Evolutionary conservation across 345 rosid species (phyloP), one percentile per base, ranked within the genome.

Genomic region (Isatis tinctoria): DNA sequence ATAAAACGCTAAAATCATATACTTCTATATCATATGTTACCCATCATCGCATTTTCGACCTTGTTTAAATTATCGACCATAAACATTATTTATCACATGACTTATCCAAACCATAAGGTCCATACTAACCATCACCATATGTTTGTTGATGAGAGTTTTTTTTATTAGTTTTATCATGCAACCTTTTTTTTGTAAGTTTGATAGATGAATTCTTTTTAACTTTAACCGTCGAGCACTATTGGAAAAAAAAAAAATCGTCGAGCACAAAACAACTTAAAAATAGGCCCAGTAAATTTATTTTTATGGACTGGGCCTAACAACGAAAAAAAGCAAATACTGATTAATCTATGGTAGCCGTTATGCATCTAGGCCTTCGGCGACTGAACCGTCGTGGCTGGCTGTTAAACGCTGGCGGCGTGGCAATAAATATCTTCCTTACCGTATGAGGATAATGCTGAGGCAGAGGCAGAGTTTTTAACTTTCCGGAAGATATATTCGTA

Each of bases 221-320:
- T 51, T 51, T 11, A 24, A 18, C 28, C 20, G 27, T 48, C 12
- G 8, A 52, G 35, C 59, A 28, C 36, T 28, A 53, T 28, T 14
- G 6, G 30, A 28, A 13, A 28, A 28, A 16, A 27, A 28, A 54
- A 14, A 54, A 8, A 28, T 10, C 11, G 39, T 18, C 22, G 70
- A 48, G 33, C 14, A 40, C 36, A 8, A 20, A 20, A 13, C 45
- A 44, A 5, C 11, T 10, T 11, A 6, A 65, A 57, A 4, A 3
- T 12, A 43, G 56, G 72, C 72, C 72, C 78, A 74, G 33, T 45
- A 65, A 3, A 22, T 44, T 4, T 64, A 0, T 12, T 30, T 10
- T 20, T 1, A 8, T 49, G 48, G 40, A 52, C 4, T 53, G 79
- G 69, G 69, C 79, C 74, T 22, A 60, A 51, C 11, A 67, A 40